Conservation (phyloP, 1,284 basidiomycete species). For the Acaromyces ingoldii region DNA sequence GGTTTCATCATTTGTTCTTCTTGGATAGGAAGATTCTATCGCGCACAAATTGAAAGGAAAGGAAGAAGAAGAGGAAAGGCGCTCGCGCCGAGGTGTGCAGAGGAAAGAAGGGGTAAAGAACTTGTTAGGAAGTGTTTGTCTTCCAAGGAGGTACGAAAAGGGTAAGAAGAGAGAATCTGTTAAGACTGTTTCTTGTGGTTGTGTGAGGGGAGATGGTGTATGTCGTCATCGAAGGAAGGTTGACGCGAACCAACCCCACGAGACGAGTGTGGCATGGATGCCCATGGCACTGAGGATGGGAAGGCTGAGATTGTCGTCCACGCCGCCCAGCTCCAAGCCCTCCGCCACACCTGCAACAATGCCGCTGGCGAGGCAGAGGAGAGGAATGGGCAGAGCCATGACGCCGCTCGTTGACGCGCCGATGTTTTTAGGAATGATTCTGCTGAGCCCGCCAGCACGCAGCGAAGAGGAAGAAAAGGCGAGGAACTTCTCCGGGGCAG, state of each 20-base stretch:
- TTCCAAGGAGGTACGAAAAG: too few species aligned
- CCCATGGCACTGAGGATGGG: slow-evolving; percentile 83
- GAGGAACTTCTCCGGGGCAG: slow-evolving; percentile 13
- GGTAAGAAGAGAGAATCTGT: too few species aligned
- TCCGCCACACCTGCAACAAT: slow-evolving; percentile 52
- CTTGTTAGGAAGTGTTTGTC: too few species aligned
- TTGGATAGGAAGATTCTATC: too few species aligned
- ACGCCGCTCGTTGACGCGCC: slow-evolving; percentile 18
- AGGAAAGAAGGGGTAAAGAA: too few species aligned
- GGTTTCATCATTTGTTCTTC: too few species aligned
- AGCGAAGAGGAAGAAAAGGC: background rate
- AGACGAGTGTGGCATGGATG: slow-evolving; percentile 57
- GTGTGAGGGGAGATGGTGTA: too few species aligned
- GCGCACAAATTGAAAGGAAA: too few species aligned
- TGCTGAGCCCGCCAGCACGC: background rate
- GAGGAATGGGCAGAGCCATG: slow-evolving; percentile 36
- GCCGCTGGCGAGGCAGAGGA: slow-evolving; percentile 36
- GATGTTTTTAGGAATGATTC: background rate
- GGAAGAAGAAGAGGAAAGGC: too few species aligned
- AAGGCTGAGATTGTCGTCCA: slow-evolving; percentile 90
- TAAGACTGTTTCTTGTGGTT: too few species aligned
- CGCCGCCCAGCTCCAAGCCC: slow-evolving; percentile 66
- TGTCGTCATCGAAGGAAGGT: too few species aligned
- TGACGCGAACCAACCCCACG: slow-evolving; percentile 37
- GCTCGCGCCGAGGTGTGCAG: too few species aligned